Evolutionary conservation across 306 rosid genomes (phyloP).

Genomic region (Lupinus albus): DNA sequence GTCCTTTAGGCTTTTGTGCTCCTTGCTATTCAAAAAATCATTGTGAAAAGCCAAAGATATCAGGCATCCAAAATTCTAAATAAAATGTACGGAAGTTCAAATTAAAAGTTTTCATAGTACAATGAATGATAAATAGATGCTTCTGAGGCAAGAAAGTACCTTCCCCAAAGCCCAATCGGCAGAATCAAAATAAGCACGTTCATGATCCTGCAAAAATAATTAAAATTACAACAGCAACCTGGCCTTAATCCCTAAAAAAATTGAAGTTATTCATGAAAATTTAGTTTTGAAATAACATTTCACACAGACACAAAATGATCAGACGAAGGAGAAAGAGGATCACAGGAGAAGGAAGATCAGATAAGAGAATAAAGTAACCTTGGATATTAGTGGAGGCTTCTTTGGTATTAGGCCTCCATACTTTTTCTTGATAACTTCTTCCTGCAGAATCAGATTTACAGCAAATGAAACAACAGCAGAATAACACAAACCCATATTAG

Average conservation of each 20-base stretch:
- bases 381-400: slow-evolving; percentile 94
- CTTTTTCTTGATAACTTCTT: slow-evolving; percentile 75
- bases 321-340: not conserved
- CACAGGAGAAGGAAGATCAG: slow-evolving; percentile 10
- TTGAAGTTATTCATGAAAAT: slow-evolving; percentile 29
- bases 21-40: slow-evolving; percentile 67
- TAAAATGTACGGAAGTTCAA: slow-evolving; percentile 30
- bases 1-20: slow-evolving; percentile 92
- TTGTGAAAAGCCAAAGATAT: slow-evolving; percentile 36
- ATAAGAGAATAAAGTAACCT: slow-evolving; percentile 53
- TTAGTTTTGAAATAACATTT: slow-evolving; percentile 25
- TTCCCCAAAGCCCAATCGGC: slow-evolving; percentile 99
- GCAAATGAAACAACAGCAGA: slow-evolving; percentile 34
- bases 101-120: slow-evolving; percentile 2
- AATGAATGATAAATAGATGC: slow-evolving; percentile 19
- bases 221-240: no score
- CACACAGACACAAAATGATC: slow-evolving; percentile 19
- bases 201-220: slow-evolving; percentile 95
- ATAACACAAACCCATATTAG: slow-evolving; percentile 27
- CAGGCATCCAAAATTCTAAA: slow-evolving; percentile 37
- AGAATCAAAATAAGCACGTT: slow-evolving; percentile 94
- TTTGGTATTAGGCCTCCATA: slow-evolving; percentile 88
- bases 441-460: slow-evolving; percentile 56
- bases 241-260: no score
- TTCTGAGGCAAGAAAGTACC: slow-evolving; percentile 51